Percentiles rank a stretch among this genome's conserved stretches.
These are phyloP conservation scores for Blepharisma japonicum DNA, from an alignment of 73 alveolate species.

Conservation along the genomic window DNA sequence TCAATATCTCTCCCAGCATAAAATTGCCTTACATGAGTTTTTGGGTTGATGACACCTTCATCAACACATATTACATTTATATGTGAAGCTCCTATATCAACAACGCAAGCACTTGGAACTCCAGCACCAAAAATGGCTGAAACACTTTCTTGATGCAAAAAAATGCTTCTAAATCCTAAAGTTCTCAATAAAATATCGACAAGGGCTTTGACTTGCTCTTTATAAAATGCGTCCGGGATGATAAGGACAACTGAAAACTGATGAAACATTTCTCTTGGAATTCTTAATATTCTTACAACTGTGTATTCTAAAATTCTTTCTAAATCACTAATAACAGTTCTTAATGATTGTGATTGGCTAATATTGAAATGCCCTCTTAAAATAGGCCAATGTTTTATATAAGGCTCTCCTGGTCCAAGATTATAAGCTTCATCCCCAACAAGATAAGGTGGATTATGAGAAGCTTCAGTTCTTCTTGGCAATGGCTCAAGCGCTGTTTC, in stretches of 20 bases:
- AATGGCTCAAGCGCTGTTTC: conserved; percentile 32
- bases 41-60: conserved; percentile 91
- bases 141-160: conserved; percentile 93
- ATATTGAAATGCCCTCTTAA: conserved; percentile 61
- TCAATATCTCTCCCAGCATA: conserved; percentile 94
- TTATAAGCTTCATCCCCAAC: conserved; percentile 27
- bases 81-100: conserved; percentile 94
- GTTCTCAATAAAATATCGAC: conserved; percentile 73
- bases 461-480: conserved; percentile 56
- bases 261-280: conserved; percentile 45
- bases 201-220: conserved; percentile 69
- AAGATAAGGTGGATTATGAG: conserved; percentile 49
- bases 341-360: conserved; percentile 10
- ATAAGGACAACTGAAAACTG: conserved; percentile 56
- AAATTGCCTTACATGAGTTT: conserved; percentile 85
- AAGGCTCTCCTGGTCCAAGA: conserved; percentile 16
- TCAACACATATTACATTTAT: conserved; percentile 90
- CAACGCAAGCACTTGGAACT: conserved; percentile 89
- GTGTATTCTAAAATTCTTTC: conserved; percentile 29
- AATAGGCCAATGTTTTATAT: conserved; percentile 58
- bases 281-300: conserved; percentile 27
- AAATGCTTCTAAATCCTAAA: conserved; percentile 88
- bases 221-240: conserved; percentile 79
- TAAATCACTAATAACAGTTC: conserved; percentile 22
- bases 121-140: conserved; percentile 96